These are phyloP conservation scores for Aegilops sharonensis DNA, from an alignment of 176 grass and related monocot genomes.

Conservation along the genomic window DNA sequence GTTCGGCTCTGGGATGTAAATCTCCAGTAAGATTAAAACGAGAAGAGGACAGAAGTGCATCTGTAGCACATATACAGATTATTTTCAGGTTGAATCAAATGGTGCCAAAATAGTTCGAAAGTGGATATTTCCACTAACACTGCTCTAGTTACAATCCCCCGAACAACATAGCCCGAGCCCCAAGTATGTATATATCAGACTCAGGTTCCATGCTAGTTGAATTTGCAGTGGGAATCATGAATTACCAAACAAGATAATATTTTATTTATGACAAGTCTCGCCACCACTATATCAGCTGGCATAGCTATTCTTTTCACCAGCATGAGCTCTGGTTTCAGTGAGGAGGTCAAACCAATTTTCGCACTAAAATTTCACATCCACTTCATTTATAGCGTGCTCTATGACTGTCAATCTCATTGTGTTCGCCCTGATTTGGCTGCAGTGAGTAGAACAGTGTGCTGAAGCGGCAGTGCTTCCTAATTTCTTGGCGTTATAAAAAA, in stretches of 20 bases:
- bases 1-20: background rate
- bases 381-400: background rate
- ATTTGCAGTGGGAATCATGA: background rate
- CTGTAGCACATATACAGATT: background rate
- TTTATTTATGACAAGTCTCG: background rate
- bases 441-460: background rate
- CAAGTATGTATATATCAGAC: background rate
- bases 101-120: background rate
- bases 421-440: background rate
- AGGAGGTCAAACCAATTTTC: background rate
- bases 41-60: background rate
- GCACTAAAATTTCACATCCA: background rate
- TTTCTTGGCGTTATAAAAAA: background rate
- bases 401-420: background rate
- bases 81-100: constrained; percentile 12
- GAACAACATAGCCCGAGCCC: background rate
- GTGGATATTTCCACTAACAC: background rate
- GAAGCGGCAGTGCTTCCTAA: background rate
- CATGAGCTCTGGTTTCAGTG: background rate
- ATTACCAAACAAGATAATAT: background rate
- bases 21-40: background rate
- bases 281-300: background rate
- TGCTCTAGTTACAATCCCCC: background rate
- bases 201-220: background rate
- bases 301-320: background rate